phyloP scores from a whole-genome alignment of 1,284 basidiomycete genomes.

The Anthracocystis walkeri region DNA sequence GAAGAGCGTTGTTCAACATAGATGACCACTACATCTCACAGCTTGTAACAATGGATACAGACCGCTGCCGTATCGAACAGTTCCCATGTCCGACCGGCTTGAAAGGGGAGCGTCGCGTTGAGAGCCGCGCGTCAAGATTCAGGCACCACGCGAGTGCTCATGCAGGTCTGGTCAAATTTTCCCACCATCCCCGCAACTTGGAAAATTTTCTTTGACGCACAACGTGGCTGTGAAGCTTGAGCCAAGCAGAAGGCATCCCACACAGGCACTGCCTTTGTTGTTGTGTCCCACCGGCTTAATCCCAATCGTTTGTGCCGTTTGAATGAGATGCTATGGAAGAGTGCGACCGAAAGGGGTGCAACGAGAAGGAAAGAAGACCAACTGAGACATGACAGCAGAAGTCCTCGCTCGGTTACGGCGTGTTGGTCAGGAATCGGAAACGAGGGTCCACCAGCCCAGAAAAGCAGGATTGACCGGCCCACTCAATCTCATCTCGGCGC shows the following conservation, averaged over 20 bases:
- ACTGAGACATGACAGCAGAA: slow-evolving; percentile 5
- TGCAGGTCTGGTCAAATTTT: slow-evolving; percentile 26
- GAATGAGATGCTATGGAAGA: not conserved
- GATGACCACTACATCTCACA: no score
- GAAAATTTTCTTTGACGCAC: not conserved
- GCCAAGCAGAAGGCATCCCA: not conserved
- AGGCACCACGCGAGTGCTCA: slow-evolving; percentile 16
- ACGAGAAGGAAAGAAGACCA: not conserved
- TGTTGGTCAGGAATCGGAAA: not conserved
- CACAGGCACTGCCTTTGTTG: no score
- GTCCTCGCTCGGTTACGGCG: slow-evolving; percentile 6
- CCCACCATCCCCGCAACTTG: slow-evolving; percentile 19
- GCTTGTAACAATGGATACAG: no score
- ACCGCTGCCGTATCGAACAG: no score
- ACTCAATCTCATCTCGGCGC: not conserved
- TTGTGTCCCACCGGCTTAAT: no score
- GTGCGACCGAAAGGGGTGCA: not conserved
- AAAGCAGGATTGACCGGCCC: not conserved
- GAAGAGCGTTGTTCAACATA: no score
- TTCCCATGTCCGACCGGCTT: no score
- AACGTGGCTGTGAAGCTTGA: slow-evolving; percentile 1
- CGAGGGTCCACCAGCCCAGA: slow-evolving; percentile 5
- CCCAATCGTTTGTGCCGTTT: not conserved
- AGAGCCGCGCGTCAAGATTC: not conserved
- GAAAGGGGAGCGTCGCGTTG: no score